These are phyloP conservation scores for Epichloe scottii DNA, from an alignment of 2,329 filamentous ascomycete genomes.

Conservation along the genomic window DNA sequence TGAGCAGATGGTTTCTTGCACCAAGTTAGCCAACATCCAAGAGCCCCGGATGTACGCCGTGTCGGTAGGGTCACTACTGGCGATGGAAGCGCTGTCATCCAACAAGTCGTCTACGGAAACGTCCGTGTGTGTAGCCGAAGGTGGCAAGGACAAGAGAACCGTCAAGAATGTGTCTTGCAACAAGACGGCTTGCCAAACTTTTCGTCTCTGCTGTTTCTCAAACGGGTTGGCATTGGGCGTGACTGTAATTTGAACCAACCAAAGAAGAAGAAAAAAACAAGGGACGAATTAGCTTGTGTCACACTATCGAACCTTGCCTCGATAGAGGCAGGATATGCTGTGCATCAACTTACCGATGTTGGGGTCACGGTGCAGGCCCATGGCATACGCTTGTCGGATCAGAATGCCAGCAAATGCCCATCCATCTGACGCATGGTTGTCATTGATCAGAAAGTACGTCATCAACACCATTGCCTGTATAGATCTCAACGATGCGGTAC, in stretches of 20 bases:
- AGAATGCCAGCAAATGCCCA: constrained; percentile 73
- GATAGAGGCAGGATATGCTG: background rate
- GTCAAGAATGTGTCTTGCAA: constrained; percentile 75
- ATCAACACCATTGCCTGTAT: constrained; percentile 73
- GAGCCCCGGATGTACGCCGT: constrained; percentile 62
- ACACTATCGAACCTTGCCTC: too few species aligned
- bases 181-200: constrained; percentile 71
- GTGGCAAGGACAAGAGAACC: constrained; percentile 63
- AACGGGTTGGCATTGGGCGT: constrained; percentile 53
- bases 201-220: constrained; percentile 67
- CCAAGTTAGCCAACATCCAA: constrained; percentile 67
- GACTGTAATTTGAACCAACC: constrained; percentile 22
- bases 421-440: constrained; percentile 72
- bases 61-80: constrained; percentile 50
- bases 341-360: constrained; percentile 42
- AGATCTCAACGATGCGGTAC: constrained; percentile 57
- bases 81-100: constrained; percentile 46
- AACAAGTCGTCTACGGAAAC: constrained; percentile 62
- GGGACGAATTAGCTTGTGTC: background rate
- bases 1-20: constrained; percentile 64
- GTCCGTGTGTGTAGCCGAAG: constrained; percentile 67
- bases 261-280: background rate
- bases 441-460: constrained; percentile 74
- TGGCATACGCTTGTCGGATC: constrained; percentile 66
- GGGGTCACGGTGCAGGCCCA: constrained; percentile 69